phyloP scores from a whole-genome alignment of 1,139 yeast genomes.

The Petasospora fabianii region DNA sequence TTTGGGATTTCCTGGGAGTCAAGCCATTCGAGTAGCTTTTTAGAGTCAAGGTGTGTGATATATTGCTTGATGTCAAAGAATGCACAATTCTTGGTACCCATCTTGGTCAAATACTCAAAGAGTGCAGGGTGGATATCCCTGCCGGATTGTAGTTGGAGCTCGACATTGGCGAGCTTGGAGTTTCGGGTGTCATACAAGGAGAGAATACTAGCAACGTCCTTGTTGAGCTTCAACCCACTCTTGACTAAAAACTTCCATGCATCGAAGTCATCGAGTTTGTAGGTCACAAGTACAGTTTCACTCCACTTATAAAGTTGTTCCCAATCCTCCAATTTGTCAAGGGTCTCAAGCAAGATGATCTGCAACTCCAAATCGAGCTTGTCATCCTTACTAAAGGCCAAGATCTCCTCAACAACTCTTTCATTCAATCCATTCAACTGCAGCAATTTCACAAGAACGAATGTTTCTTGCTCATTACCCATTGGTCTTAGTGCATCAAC shows the following conservation, averaged over 20 bases:
- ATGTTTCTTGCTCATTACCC: conserved; percentile 55
- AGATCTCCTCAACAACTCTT: conserved; percentile 32
- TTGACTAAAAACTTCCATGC: conserved; percentile 53
- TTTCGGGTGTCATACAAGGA: conserved; percentile 45
- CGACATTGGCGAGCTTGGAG: conserved; percentile 50
- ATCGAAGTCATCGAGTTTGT: conserved; percentile 54
- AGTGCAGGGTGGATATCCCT: conserved; percentile 31
- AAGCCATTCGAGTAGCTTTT: conserved; percentile 18
- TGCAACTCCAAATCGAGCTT: conserved; percentile 55
- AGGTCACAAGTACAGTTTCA: conserved; percentile 36
- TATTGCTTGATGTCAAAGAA: conserved; percentile 52
- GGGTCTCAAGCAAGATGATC: conserved; percentile 44
- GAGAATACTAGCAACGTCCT: conserved; percentile 26
- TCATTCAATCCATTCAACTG: conserved; percentile 32
- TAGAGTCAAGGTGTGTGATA: conserved; percentile 15
- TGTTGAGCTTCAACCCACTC: conserved; percentile 38
- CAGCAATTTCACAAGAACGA: conserved; percentile 47
- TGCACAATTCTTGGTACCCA: conserved; percentile 56
- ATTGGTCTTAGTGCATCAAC: conserved; percentile 45
- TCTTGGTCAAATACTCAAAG: conserved; percentile 39
- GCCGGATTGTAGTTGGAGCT: conserved; percentile 33
- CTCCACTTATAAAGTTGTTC: conserved; percentile 36
- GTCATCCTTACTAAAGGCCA: conserved; percentile 29
- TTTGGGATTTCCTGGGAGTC: conserved; percentile 15
- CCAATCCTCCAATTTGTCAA: conserved; percentile 42